These are phyloP conservation scores for Miamiensis avidus DNA, from an alignment of 169 alveolate genomes.

Conservation along the genomic window DNA sequence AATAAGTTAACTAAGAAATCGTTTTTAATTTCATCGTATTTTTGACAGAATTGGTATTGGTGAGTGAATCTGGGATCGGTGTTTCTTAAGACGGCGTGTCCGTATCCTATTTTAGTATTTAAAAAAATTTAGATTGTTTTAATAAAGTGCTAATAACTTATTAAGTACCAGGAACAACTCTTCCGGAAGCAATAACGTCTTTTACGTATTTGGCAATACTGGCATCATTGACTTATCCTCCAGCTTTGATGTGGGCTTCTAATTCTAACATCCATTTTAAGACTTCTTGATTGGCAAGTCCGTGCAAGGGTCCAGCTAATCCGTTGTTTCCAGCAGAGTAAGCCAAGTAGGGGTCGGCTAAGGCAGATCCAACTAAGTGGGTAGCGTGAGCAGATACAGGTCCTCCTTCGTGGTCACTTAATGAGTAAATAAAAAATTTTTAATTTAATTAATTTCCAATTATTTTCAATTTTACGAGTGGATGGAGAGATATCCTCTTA, in stretches of 20 bases:
- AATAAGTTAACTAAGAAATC: conserved; percentile 86
- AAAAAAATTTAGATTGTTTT: not conserved
- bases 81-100: conserved; percentile 96
- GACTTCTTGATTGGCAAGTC: conserved; percentile 95
- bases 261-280: conserved; percentile 89
- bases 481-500: conserved; percentile 64
- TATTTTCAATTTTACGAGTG: conserved; percentile 64
- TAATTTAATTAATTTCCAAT: conserved; percentile 67
- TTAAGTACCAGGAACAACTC: conserved; percentile 91
- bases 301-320: conserved; percentile 96
- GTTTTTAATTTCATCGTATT: conserved; percentile 71
- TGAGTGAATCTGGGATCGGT: conserved; percentile 93
- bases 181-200: conserved; percentile 80
- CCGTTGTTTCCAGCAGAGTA: conserved; percentile 92
- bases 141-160: not conserved
- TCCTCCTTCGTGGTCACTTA: conserved; percentile 96
- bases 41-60: conserved; percentile 86
- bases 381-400: conserved; percentile 96
- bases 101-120: conserved; percentile 66
- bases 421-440: no score
- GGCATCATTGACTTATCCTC: conserved; percentile 71
- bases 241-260: conserved; percentile 62
- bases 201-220: conserved; percentile 62
- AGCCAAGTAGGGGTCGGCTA: conserved; percentile 92
- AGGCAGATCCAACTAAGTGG: conserved; percentile 92